phyloP scores from a whole-genome alignment of 2,329 filamentous ascomycete species.

The Phaeosphaeria sp. region DNA sequence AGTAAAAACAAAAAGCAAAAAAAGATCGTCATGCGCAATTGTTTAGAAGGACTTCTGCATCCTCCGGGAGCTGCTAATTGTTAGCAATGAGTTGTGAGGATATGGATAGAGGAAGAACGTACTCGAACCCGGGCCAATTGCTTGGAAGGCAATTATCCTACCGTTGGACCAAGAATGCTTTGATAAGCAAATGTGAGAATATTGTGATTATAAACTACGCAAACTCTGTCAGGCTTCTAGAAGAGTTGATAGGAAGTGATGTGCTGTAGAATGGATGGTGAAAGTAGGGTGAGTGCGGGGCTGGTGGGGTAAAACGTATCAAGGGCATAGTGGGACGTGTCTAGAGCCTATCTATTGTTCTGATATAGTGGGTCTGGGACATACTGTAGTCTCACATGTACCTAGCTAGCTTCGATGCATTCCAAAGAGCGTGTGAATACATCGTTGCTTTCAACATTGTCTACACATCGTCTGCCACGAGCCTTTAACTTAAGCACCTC shows the following conservation, averaged over 20 bases:
- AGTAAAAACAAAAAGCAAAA: not conserved
- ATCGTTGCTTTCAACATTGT: too few relatives aligned
- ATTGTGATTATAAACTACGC: not conserved
- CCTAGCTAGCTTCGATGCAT: not conserved
- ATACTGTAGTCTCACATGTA: not conserved
- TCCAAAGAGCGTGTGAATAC: not conserved
- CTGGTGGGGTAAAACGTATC: not conserved
- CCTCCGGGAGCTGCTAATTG: not conserved
- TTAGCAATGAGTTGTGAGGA: not conserved
- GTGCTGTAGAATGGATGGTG: too few relatives aligned
- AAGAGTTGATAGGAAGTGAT: not conserved
- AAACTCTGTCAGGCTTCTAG: not conserved
- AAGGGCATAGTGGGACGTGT: not conserved
- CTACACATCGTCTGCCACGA: too few relatives aligned
- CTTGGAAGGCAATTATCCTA: conserved; percentile 33
- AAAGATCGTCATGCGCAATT: conserved; percentile 4
- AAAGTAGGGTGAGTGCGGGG: not conserved
- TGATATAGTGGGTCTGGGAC: not conserved
- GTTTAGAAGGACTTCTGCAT: conserved; percentile 19
- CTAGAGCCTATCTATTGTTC: not conserved
- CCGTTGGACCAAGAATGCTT: conserved; percentile 21
- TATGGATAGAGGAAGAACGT: not conserved
- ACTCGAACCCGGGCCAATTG: conserved; percentile 28
- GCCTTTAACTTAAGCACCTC: too few relatives aligned
- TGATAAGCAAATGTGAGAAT: not conserved